Percentiles rank a stretch among this genome's conserved stretches.
phyloP scores from a whole-genome alignment of 306 rosid genomes.

The Lathyrus tuberosus region DNA sequence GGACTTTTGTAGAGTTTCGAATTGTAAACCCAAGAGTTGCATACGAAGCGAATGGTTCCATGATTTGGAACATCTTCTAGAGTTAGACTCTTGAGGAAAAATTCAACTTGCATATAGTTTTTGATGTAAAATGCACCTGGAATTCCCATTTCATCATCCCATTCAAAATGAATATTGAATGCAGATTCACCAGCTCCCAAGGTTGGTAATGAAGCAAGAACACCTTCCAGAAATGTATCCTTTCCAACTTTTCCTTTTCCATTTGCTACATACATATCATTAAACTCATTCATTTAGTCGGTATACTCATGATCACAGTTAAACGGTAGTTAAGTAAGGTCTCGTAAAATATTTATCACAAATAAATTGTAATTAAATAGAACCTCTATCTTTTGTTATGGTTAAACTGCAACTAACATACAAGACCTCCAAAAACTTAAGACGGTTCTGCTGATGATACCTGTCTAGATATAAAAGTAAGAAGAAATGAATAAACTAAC shows the following conservation, averaged over 20 bases:
- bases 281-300: not conserved
- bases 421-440: too few relatives aligned
- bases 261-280: conserved; percentile 47
- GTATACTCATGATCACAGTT: too few relatives aligned
- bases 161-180: conserved; percentile 59
- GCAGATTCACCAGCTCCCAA: conserved; percentile 55
- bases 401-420: too few relatives aligned
- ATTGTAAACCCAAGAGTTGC: conserved; percentile 89
- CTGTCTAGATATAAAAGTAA: not conserved
- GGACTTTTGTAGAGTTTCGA: conserved; percentile 47
- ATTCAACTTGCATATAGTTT: conserved; percentile 67
- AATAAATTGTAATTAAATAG: too few relatives aligned
- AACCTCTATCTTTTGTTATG: too few relatives aligned
- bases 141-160: conserved; percentile 55
- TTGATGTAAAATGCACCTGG: conserved; percentile 74
- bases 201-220: conserved; percentile 45
- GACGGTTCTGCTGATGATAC: too few relatives aligned
- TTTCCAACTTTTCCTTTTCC: conserved; percentile 61
- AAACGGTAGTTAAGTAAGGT: too few relatives aligned
- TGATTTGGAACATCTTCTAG: conserved; percentile 69
- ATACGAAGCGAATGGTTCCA: conserved; percentile 60
- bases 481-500: conserved; percentile 6
- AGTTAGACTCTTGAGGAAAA: conserved; percentile 61
- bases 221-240: conserved; percentile 57
- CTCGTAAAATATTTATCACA: too few relatives aligned